These are phyloP conservation scores for Rubia yunnanensis DNA, from an alignment of 257 asterid species.

Conservation along the genomic window DNA sequence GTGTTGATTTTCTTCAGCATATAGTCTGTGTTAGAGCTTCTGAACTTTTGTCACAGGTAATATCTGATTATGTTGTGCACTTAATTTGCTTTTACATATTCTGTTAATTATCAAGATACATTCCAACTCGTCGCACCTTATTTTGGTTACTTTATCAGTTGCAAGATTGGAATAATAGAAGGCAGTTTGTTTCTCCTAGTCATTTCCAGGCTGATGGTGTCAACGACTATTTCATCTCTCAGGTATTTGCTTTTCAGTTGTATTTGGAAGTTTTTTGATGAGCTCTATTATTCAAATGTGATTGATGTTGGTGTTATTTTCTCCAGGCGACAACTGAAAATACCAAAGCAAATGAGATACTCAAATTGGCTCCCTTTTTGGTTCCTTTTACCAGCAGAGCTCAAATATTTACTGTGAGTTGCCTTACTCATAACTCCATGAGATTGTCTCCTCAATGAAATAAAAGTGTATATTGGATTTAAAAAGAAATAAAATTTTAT, in stretches of 20 bases:
- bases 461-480: neutral
- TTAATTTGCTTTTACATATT: neutral
- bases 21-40: conserved; percentile 80
- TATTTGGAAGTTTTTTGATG: neutral
- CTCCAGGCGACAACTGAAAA: conserved; percentile 73
- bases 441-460: too few relatives aligned
- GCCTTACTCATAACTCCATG: conserved; percentile 3
- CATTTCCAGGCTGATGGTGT: conserved; percentile 98
- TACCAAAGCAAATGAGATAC: conserved; percentile 72
- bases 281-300: conserved; percentile 1
- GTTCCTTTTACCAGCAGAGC: conserved; percentile 96
- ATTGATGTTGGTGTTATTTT: conserved; percentile 17
- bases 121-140: neutral
- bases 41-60: conserved; percentile 94
- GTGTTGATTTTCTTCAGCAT: conserved; percentile 77
- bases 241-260: conserved; percentile 41
- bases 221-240: conserved; percentile 65
- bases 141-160: conserved; percentile 35
- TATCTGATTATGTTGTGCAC: neutral
- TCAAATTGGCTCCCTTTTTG: conserved; percentile 91
- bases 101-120: neutral
- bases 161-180: conserved; percentile 98
- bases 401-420: conserved; percentile 81
- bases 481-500: neutral
- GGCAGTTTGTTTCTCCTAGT: conserved; percentile 75